A percentile compares a stretch with the other conserved stretches of the same genome.
Evolutionary conservation across 2,329 filamentous ascomycete genomes (phyloP).

Genomic region (Sordariomycetes sp.): DNA sequence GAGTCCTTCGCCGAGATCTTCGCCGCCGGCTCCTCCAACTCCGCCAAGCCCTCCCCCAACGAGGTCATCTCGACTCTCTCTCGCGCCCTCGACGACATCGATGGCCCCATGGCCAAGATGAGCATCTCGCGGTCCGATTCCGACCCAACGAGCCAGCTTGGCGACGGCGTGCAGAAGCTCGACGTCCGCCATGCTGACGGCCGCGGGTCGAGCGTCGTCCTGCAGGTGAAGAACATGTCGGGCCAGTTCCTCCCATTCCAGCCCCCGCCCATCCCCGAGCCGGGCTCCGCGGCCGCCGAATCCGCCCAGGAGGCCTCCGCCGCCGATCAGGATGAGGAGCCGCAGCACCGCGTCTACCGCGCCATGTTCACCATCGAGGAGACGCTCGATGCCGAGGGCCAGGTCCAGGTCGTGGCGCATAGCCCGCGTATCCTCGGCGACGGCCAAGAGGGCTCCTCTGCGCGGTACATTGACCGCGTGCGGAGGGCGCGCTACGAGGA

Average conservation of each 20-base stretch:
- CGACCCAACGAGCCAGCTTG: conserved; percentile 26
- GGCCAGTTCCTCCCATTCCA: conserved; percentile 70
- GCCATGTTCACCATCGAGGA: conserved; percentile 59
- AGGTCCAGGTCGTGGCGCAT: conserved; percentile 50
- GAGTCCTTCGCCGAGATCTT: conserved; percentile 83
- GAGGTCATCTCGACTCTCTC: conserved; percentile 60
- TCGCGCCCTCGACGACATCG: conserved; percentile 46
- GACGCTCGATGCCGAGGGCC: conserved; percentile 46
- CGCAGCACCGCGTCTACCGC: conserved; percentile 48
- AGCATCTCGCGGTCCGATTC: conserved; percentile 27
- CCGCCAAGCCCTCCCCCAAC: conserved; percentile 32
- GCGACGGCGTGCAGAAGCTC: conserved; percentile 37
- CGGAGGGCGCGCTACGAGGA: conserved; percentile 51
- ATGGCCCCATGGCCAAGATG: conserved; percentile 44
- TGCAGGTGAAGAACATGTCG: conserved; percentile 58
- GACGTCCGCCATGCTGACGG: conserved; percentile 46
- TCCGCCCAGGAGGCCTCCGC: conserved; percentile 11
- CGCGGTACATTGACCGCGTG: conserved; percentile 59
- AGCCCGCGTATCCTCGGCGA: conserved; percentile 47
- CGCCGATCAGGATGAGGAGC: conserved; percentile 20
- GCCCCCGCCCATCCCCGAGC: conserved; percentile 64
- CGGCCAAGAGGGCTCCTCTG: conserved; percentile 24
- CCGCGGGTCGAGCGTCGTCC: conserved; percentile 45
- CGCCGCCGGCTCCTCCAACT: conserved; percentile 35
- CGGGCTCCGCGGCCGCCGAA: conserved; percentile 16